Base-by-base conservation (phyloP, 163 green algal species). In the Chlamydomonas reinhardtii region DNA sequence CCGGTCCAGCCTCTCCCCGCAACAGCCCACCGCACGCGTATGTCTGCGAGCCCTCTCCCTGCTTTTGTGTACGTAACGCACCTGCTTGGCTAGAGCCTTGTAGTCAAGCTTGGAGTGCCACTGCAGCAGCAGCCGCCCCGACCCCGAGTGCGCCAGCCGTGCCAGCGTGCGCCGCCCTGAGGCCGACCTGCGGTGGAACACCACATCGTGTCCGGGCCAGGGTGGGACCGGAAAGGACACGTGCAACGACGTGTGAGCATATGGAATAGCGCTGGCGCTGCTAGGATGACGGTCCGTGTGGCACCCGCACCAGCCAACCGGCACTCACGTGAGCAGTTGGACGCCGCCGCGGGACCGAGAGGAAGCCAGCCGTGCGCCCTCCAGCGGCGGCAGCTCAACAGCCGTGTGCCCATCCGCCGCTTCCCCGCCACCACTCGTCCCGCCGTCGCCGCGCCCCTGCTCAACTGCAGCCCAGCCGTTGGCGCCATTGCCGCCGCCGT, bases 71-170 rank as follows among this genome's bases (percentile, higher is more conserved):
- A n/a, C n/a, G n/a, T n/a, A n/a, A n/a, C n/a, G n/a, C n/a, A 56
- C 48, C 48, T 56, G 48, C 48, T 56, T 56, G 5, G 62, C 62
- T 6, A 70, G 0, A 1, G 76, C 76, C 29, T 65, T 39, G 54
- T 70, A 84, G 65, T 84, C 76, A 0, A 84, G 1, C 6, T 32
- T 34, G 27, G 35, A 43, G 61, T 56, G 56, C 74, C 74, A 82
- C 34, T 62, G 20, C 24, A 68, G 56, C 54, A 82, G 56, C 22
- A 71, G 70, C 19, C 70, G 70, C 19, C 70, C 70, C 20, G 70
- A 76, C 19, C 20, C 22, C 34, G 35, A 61, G 70, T 37, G 70
- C 19, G 29, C 35, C 32, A 76, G 35, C 32, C 35, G 70, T 22
- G 20, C 70, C 35, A 76, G 70, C 19, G 70, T 76, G 70, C 70